These are phyloP conservation scores for Yamadazyma kanchanaburiensis DNA, from an alignment of 1,139 yeast species.

Conservation along the genomic window DNA sequence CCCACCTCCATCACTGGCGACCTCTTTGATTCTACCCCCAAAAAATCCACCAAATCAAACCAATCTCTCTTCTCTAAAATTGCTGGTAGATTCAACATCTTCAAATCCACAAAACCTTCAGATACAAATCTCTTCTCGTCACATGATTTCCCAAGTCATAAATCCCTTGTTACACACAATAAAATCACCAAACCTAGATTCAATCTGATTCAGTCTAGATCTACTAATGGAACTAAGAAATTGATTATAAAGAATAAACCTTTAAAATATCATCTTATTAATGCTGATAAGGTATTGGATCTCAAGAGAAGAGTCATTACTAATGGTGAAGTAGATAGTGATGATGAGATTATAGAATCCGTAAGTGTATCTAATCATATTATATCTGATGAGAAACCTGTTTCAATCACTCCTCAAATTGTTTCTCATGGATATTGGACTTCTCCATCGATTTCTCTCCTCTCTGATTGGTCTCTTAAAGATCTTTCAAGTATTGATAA, in stretches of 20 bases:
- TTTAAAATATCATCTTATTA: slow-evolving; percentile 38
- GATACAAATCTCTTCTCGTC: slow-evolving; percentile 10
- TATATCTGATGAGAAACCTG: slow-evolving; percentile 2
- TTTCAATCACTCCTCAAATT: background rate
- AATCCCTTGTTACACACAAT: slow-evolving; percentile 2
- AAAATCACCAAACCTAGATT: slow-evolving; percentile 12
- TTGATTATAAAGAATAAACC: slow-evolving; percentile 39
- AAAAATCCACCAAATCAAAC: slow-evolving; percentile 1
- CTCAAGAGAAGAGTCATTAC: slow-evolving; percentile 31
- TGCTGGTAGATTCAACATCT: slow-evolving; percentile 36
- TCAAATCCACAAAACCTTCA: slow-evolving; percentile 15
- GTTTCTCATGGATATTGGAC: slow-evolving; percentile 68
- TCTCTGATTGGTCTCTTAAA: slow-evolving; percentile 43
- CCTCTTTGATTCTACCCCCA: slow-evolving; percentile 17
- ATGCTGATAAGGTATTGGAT: slow-evolving; percentile 41
- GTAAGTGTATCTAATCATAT: slow-evolving; percentile 3
- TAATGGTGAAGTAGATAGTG: slow-evolving; percentile 13
- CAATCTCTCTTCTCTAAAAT: slow-evolving; percentile 32
- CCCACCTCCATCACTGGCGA: slow-evolving; percentile 39
- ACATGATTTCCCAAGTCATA: slow-evolving; percentile 11
- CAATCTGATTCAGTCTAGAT: slow-evolving; percentile 11
- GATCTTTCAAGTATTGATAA: slow-evolving; percentile 59
- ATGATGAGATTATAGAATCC: slow-evolving; percentile 18
- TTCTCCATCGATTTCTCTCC: slow-evolving; percentile 60
- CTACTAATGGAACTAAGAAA: slow-evolving; percentile 23